phyloP scores from a whole-genome alignment of 1,284 basidiomycete species.

The Cutaneotrichosporon cavernicola region DNA sequence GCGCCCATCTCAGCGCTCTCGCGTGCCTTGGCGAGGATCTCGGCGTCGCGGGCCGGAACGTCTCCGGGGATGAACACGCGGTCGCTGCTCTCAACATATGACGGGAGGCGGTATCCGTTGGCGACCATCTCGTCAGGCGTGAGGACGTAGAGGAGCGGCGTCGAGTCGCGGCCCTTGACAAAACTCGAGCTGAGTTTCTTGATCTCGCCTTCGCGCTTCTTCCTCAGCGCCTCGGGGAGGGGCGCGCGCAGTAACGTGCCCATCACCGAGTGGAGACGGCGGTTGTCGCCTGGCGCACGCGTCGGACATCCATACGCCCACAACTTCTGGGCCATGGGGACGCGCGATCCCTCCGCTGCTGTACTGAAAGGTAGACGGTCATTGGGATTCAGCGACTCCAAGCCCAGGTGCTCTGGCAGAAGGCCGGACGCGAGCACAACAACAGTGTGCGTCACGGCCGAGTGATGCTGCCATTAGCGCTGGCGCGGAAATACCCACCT shows the following conservation, averaged over 20 bases:
- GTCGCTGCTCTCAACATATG: slow-evolving; percentile 61
- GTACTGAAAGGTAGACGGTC: slow-evolving; percentile 62
- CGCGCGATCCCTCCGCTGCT: slow-evolving; percentile 53
- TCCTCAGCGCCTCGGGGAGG: slow-evolving; percentile 66
- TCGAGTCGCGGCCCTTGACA: slow-evolving; percentile 20
- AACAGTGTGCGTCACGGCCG: slow-evolving; percentile 71
- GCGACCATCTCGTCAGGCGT: slow-evolving; percentile 81
- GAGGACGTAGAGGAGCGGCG: slow-evolving; percentile 68
- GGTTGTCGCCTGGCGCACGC: slow-evolving; percentile 79
- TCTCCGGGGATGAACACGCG: slow-evolving; percentile 35
- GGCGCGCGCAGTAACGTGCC: slow-evolving; percentile 76
- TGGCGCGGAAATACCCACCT: slow-evolving; percentile 58
- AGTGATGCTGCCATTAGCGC: slow-evolving; percentile 61
- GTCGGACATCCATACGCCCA: slow-evolving; percentile 91
- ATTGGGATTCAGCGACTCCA: slow-evolving; percentile 61
- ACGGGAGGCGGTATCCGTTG: slow-evolving; percentile 82
- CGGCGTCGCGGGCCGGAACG: slow-evolving; percentile 18
- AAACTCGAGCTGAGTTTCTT: slow-evolving; percentile 26
- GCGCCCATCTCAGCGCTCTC: slow-evolving; percentile 3
- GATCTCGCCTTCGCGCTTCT: slow-evolving; percentile 62
- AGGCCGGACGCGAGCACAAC: slow-evolving; percentile 76
- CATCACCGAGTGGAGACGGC: slow-evolving; percentile 79
- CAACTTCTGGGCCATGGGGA: slow-evolving; percentile 75
- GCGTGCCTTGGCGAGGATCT: slow-evolving; percentile 15
- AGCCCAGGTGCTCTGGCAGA: slow-evolving; percentile 65